These are phyloP conservation scores for Moelleriella libera DNA, from an alignment of 2,329 filamentous ascomycete genomes.

Conservation along the genomic window DNA sequence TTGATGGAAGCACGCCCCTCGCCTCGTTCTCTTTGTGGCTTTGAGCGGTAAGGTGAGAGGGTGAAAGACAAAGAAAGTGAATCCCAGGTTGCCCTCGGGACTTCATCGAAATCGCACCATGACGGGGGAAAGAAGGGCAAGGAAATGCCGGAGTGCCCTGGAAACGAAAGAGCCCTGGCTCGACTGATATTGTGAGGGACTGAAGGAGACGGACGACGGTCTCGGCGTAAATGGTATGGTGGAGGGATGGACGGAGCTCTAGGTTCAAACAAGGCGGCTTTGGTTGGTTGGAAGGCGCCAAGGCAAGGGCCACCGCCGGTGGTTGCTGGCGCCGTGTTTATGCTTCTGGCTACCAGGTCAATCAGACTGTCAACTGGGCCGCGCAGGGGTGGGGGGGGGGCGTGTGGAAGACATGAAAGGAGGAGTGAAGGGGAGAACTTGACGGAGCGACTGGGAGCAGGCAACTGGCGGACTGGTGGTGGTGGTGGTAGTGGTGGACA, in stretches of 20 bases:
- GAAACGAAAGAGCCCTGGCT: slow-evolving; percentile 6
- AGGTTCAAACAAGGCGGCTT: slow-evolving; percentile 8
- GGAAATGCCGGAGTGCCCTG: slow-evolving; percentile 4
- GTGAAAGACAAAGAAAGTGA: not conserved
- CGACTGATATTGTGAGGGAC: slow-evolving; percentile 7
- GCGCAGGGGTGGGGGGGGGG: slow-evolving; percentile 2
- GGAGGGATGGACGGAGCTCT: slow-evolving; percentile 9
- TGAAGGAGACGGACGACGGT: slow-evolving; percentile 8
- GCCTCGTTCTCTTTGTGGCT: not conserved
- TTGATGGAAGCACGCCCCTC: not conserved
- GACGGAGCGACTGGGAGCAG: not conserved
- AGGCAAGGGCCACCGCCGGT: slow-evolving; percentile 6
- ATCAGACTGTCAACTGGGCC: slow-evolving; percentile 4
- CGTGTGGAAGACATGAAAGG: slow-evolving; percentile 3
- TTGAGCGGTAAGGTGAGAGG: not conserved
- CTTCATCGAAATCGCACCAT: slow-evolving; percentile 10
- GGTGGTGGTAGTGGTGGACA: not conserved
- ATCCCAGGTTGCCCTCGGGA: slow-evolving; percentile 2
- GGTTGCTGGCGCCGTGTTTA: slow-evolving; percentile 6
- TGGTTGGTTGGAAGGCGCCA: slow-evolving; percentile 8
- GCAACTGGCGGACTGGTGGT: not conserved
- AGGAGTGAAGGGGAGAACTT: slow-evolving; percentile 4
- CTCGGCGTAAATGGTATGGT: slow-evolving; percentile 8
- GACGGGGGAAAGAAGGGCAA: slow-evolving; percentile 8
- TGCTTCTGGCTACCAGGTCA: slow-evolving; percentile 5